These are phyloP conservation scores for Miscanthus lutarioriparius DNA, from an alignment of 176 grass and related monocot genomes.

Conservation along the genomic window DNA sequence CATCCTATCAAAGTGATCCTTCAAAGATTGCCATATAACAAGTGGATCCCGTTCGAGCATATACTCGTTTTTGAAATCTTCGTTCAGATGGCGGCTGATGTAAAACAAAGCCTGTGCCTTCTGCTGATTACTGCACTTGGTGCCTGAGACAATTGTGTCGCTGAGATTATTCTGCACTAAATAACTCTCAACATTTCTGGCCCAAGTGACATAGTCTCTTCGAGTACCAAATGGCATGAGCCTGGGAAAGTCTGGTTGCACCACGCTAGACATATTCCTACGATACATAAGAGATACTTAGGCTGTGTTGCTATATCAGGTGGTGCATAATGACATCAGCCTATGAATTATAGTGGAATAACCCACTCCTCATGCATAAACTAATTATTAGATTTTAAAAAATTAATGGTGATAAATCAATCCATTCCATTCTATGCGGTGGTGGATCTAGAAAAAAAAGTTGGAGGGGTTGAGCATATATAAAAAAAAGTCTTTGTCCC, in stretches of 20 bases:
- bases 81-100: neutral
- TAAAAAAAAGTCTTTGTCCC: too few relatives aligned
- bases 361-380: neutral
- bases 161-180: neutral
- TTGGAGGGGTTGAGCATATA: too few relatives aligned
- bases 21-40: neutral
- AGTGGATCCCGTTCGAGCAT: neutral
- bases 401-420: too few relatives aligned
- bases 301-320: too few relatives aligned
- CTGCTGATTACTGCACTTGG: neutral
- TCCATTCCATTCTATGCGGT: too few relatives aligned
- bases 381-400: neutral
- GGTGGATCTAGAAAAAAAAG: neutral
- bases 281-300: neutral
- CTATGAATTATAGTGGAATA: too few relatives aligned
- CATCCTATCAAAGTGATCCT: neutral
- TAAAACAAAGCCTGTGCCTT: neutral
- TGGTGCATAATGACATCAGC: too few relatives aligned
- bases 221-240: neutral
- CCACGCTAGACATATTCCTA: neutral
- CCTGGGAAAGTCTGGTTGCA: neutral
- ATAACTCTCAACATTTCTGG: neutral
- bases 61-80: neutral
- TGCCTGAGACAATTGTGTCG: neutral
- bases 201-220: conserved; percentile 8